Base-by-base conservation (phyloP, 805 yeast genomes). In the Metahyphopichia silvanorum region DNA sequence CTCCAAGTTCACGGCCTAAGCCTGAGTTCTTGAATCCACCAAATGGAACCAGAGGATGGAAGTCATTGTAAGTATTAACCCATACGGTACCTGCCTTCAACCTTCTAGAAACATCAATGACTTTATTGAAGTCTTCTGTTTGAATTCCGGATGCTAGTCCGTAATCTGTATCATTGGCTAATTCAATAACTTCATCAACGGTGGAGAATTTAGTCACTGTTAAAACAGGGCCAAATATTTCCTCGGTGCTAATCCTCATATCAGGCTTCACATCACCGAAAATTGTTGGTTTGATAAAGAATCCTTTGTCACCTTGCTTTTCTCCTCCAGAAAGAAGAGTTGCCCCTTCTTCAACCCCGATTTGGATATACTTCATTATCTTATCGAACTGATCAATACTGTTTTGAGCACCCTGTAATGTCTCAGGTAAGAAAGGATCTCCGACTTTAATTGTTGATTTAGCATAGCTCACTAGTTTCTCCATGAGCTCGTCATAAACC, bases 41-140 rank as follows among this genome's bases (percentile, higher is more conserved):
- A 31, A 60, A 60, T 17, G 66, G 66, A 31, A 82, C 76, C 44
- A 71, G 71, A 43, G 69, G 58, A 48, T 77, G 79, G 47, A 78
- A 76, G 44, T 77, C 82, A 48, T 82, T 81, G 33, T 81, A 77
- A 10, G 81, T 70, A 59, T 82, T 82, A 48, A 82, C 63, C 76
- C 83, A 82, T 17, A 82, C 77, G 32, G 75, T 74, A 16, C 91
- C 91, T 4, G 84, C 77, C 44, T 77, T 72, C 35, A 82, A 55
- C 15, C 34, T 38, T 21, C 38, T 35, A 8, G 41, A 31, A 25
- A 44, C 38, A 28, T 39, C 31, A 21, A 37, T 35, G 6, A 27
- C 32, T 25, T 27, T 49, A 41, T 51, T 48, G 24, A 42, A 35
- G 40, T 51, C 41, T n/a, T 49, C 37, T 12, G 76, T 63, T 49